Conservation (phyloP, 208 protist genomes). For the Lotmaria passim region DNA sequence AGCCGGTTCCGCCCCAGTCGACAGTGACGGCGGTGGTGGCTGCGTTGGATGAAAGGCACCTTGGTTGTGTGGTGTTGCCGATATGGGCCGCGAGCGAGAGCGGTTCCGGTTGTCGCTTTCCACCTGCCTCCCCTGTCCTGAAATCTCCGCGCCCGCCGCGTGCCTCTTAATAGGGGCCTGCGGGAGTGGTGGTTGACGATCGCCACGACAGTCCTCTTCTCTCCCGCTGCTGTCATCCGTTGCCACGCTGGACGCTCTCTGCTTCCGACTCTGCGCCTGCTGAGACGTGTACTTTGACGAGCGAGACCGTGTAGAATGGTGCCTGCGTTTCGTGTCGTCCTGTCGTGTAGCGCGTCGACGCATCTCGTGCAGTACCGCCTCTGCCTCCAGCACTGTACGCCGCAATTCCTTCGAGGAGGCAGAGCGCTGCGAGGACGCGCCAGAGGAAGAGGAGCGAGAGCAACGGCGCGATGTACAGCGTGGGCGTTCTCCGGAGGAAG, state of each 20-base stretch:
- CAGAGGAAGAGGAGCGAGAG: neutral
- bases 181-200: neutral
- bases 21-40: too few species aligned
- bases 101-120: neutral
- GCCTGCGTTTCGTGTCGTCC: neutral
- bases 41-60: neutral
- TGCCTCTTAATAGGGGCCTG: neutral
- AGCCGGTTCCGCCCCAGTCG: too few species aligned
- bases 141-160: neutral
- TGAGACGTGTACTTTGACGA: too few species aligned
- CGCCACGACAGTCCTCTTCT: too few species aligned
- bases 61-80: neutral
- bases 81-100: neutral
- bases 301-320: too few species aligned
- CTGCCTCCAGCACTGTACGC: slow-evolving; percentile 17
- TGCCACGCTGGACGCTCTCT: too few species aligned
- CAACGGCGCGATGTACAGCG: neutral
- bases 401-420: slow-evolving; percentile 7
- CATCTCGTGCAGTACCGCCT: slow-evolving; percentile 15
- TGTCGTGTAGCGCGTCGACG: neutral
- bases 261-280: too few species aligned
- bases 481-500: too few species aligned
- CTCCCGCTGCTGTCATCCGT: too few species aligned
- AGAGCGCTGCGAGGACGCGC: neutral
- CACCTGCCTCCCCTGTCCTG: neutral